Percentiles rank a stretch among this genome's conserved stretches.
phyloP scores from a whole-genome alignment of 2,329 filamentous ascomycete genomes.

The Colletotrichum costaricense region DNA sequence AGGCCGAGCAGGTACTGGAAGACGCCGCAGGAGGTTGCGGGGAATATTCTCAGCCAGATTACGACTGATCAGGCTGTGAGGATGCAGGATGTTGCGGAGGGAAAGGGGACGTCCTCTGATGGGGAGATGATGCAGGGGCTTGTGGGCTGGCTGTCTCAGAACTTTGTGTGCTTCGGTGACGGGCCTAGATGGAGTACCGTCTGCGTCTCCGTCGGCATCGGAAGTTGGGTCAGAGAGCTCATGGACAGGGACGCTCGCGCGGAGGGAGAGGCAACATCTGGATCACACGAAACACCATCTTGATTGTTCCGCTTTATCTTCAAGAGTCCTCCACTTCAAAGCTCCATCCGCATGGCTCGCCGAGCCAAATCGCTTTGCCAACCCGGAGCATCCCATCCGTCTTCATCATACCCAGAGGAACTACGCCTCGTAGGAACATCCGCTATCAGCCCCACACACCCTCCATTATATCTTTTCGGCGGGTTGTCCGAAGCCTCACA shows the following conservation, averaged over 20 bases:
- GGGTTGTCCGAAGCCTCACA: neutral
- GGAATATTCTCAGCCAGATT: neutral
- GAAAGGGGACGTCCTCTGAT: neutral
- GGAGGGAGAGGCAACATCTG: no score
- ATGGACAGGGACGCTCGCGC: neutral
- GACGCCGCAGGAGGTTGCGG: constrained; percentile 16
- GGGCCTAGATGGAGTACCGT: constrained; percentile 30
- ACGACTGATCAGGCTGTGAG: neutral
- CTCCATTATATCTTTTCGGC: no score
- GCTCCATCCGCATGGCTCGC: neutral
- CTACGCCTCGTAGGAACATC: neutral
- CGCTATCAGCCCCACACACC: neutral
- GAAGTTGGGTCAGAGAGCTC: constrained; percentile 21
- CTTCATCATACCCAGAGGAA: neutral
- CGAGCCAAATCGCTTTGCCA: neutral
- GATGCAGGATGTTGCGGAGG: constrained; percentile 19
- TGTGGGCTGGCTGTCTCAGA: constrained; percentile 4
- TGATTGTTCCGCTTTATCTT: neutral
- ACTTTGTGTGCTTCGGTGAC: constrained; percentile 30
- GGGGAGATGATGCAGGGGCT: constrained; percentile 1
- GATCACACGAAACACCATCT: neutral
- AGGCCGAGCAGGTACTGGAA: constrained; percentile 29
- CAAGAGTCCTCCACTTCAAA: neutral
- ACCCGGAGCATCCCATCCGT: neutral
- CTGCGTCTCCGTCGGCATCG: constrained; percentile 16